Percentiles rank a stretch among this genome's conserved stretches.
phyloP scores from a whole-genome alignment of 116 monocot species.

The Papilionanthe hybrid region DNA sequence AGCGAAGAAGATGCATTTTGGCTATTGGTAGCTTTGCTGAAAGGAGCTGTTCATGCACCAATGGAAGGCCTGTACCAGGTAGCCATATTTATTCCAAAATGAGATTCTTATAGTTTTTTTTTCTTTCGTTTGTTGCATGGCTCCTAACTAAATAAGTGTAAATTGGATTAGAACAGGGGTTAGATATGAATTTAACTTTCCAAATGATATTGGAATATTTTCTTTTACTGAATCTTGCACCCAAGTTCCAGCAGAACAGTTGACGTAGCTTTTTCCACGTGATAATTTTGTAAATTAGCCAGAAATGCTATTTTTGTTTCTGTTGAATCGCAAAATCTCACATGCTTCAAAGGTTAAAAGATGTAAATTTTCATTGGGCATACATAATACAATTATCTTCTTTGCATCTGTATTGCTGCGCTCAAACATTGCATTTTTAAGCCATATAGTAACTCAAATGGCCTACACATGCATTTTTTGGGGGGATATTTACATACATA shows the following conservation, averaged over 20 bases:
- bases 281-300: too few relatives aligned
- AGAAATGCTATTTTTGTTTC: too few relatives aligned
- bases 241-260: too few relatives aligned
- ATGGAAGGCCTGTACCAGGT: constrained; percentile 99
- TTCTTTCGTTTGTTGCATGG: constrained; percentile 4
- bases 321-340: too few relatives aligned
- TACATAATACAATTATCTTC: background rate
- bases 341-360: background rate
- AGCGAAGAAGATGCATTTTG: constrained; percentile 99
- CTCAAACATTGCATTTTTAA: background rate
- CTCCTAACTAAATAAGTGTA: background rate
- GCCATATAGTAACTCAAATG: too few relatives aligned
- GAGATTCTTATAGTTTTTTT: background rate
- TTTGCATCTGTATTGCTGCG: background rate
- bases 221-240: too few relatives aligned
- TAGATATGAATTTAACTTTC: too few relatives aligned
- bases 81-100: background rate
- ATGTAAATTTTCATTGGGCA: background rate
- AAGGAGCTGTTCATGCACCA: constrained; percentile 95
- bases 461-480: background rate
- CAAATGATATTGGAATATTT: too few relatives aligned
- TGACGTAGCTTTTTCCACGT: too few relatives aligned
- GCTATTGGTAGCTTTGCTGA: constrained; percentile 91
- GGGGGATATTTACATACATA: too few relatives aligned
- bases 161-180: too few relatives aligned